These are phyloP conservation scores for Podospora anserina DNA, from an alignment of 495 filamentous ascomycete genomes.

Conservation along the genomic window DNA sequence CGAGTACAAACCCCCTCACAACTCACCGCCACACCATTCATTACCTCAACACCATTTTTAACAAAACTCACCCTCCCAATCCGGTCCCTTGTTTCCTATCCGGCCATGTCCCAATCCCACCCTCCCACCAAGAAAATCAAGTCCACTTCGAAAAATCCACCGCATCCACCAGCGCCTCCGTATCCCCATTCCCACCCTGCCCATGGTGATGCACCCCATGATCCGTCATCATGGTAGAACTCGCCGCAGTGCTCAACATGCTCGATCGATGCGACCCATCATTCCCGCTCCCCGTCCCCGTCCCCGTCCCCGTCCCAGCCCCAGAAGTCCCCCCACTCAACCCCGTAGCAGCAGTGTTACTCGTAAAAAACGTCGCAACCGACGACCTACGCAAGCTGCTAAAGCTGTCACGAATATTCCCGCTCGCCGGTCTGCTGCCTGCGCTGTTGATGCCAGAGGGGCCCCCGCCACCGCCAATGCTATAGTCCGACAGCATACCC, in stretches of 20 bases:
- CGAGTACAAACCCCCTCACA: neutral
- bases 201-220: neutral
- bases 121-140: constrained; percentile 18
- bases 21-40: too few relatives aligned
- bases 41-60: too few relatives aligned
- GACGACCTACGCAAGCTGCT: constrained; percentile 49
- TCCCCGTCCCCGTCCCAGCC: too few relatives aligned
- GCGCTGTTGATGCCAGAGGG: neutral
- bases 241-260: constrained; percentile 46
- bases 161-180: constrained; percentile 51
- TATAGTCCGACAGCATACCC: neutral
- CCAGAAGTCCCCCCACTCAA: neutral
- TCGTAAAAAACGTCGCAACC: constrained; percentile 55
- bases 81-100: constrained; percentile 1
- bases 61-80: too few relatives aligned
- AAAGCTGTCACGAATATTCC: constrained; percentile 48
- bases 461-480: constrained; percentile 12
- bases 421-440: constrained; percentile 34
- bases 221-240: neutral
- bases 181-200: constrained; percentile 24
- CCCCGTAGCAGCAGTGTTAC: neutral
- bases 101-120: neutral
- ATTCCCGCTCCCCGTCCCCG: constrained; percentile 37
- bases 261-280: constrained; percentile 50
- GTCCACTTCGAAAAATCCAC: constrained; percentile 64